These are phyloP conservation scores for Santalum album DNA, from an alignment of 164 flowering plant genomes.

Conservation along the genomic window DNA sequence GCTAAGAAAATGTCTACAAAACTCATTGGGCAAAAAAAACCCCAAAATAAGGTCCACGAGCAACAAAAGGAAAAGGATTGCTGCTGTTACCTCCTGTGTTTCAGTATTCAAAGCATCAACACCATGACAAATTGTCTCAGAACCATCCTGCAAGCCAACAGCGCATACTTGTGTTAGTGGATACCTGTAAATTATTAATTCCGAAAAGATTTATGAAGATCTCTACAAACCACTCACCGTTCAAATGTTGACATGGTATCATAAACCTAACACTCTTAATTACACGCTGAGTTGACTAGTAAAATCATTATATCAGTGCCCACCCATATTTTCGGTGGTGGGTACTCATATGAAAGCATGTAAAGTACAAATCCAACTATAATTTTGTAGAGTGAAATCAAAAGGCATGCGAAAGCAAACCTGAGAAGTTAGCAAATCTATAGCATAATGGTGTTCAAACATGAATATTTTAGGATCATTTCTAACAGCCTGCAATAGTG, in stretches of 20 bases:
- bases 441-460: conserved; percentile 88
- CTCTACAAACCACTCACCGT: too few relatives aligned
- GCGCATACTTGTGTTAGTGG: background rate
- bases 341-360: background rate
- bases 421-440: conserved; percentile 90
- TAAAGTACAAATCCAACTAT: background rate
- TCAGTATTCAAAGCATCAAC: conserved; percentile 80
- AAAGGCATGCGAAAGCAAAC: conserved; percentile 19
- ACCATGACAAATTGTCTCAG: conserved; percentile 79
- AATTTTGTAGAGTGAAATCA: background rate
- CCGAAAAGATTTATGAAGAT: too few relatives aligned
- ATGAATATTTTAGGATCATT: conserved; percentile 67
- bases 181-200: background rate
- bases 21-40: background rate
- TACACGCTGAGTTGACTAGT: too few relatives aligned
- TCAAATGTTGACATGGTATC: too few relatives aligned
- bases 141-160: conserved; percentile 53
- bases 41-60: background rate
- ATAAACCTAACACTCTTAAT: too few relatives aligned
- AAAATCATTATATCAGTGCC: too few relatives aligned
- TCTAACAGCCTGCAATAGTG: conserved; percentile 70
- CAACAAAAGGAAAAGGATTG: background rate
- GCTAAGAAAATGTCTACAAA: background rate
- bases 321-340: too few relatives aligned
- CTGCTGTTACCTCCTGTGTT: conserved; percentile 60